Evolutionary conservation across 768 basidiomycete species (phyloP).

Genomic region (Omphalotus guepiniiformis): DNA sequence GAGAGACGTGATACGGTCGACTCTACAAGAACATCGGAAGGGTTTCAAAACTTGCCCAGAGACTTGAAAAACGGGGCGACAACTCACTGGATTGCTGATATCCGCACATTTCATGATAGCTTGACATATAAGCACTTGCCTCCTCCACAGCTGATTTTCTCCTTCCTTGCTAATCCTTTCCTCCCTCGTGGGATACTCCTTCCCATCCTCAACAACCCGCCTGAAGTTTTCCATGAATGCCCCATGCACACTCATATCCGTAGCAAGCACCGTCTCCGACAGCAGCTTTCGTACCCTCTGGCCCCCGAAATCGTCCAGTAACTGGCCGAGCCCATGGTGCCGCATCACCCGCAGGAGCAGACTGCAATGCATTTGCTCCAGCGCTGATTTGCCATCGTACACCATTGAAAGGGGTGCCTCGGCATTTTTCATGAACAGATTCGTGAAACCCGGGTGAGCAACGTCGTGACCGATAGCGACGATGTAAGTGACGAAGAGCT

Average conservation of each 20-base stretch:
- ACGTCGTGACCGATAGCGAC: constrained; percentile 98
- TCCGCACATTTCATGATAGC: constrained; percentile 96
- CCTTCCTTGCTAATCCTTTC: background rate
- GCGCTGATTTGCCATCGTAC: constrained; percentile 83
- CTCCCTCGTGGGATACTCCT: background rate
- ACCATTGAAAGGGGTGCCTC: constrained; percentile 82
- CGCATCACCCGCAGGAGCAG: constrained; percentile 78
- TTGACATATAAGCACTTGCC: constrained; percentile 77
- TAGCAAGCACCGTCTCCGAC: constrained; percentile 81
- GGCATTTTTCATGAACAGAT: constrained; percentile 96
- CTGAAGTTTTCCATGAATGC: constrained; percentile 75
- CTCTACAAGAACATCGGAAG: constrained; percentile 43
- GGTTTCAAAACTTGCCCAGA: constrained; percentile 1
- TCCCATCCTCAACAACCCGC: constrained; percentile 34
- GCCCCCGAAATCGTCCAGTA: constrained; percentile 47
- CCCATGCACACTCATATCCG: constrained; percentile 91
- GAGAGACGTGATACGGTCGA: constrained; percentile 87
- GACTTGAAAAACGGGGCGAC: background rate
- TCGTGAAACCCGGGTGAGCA: constrained; percentile 93
- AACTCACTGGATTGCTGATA: constrained; percentile 93
- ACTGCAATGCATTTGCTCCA: constrained; percentile 90
- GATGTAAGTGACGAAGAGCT: constrained; percentile 81
- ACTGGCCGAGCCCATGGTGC: constrained; percentile 65
- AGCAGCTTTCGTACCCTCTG: constrained; percentile 65
- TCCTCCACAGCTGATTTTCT: constrained; percentile 33